Evolutionary conservation across 2,329 filamentous ascomycete genomes (phyloP), one percentile per base, ranked within the genome.

Genomic region (Calonectria pseudoturangicola): DNA sequence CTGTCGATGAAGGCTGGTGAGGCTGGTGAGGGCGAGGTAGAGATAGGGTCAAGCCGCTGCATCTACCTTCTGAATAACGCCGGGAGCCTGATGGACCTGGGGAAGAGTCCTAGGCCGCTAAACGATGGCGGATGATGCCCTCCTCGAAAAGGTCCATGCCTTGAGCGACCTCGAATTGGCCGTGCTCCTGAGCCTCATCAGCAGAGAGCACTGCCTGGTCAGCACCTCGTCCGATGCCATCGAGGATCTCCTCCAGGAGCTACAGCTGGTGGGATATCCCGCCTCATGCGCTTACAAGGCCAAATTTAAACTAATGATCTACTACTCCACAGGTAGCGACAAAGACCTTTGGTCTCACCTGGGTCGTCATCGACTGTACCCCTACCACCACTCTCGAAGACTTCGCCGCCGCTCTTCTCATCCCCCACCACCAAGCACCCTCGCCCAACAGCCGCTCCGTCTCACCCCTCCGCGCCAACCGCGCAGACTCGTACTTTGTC

Each of bases 111-210:
- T 63, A 66, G 63, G 73, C 71, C 76, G 75, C 76, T 78, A 74
- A 73, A 80, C 73, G 80, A 94, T 93, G 92, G 91, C 90, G 83
- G 87, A 90, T 85, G 87, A 89, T 80, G 84, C 85, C 70, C 87
- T 95, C 74, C 86, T 93, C 73, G 87, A 90, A 75, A 93, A 93
- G 83, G 90, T 97, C 78, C 93, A 96, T 81, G 89, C 91, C 77
- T 88, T 98, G 75, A 94, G 93, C 80, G 96, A 98, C 85, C 89
- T 98, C 48, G 96, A 98, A 85, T 91, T 98, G 72, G 97, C 96
- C 28, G 86, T 94, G 16, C 89, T 98, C 48, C 90, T 98, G 64
- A 96, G 93, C 81, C 90, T 98, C 65, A 89, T 95, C 74, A 92
- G 93, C 72, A 90, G 93, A 76, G 94, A 98, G 83, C 96, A 98